Conservation (phyloP, 345 rosid genomes). For the Moringa oleifera region DNA sequence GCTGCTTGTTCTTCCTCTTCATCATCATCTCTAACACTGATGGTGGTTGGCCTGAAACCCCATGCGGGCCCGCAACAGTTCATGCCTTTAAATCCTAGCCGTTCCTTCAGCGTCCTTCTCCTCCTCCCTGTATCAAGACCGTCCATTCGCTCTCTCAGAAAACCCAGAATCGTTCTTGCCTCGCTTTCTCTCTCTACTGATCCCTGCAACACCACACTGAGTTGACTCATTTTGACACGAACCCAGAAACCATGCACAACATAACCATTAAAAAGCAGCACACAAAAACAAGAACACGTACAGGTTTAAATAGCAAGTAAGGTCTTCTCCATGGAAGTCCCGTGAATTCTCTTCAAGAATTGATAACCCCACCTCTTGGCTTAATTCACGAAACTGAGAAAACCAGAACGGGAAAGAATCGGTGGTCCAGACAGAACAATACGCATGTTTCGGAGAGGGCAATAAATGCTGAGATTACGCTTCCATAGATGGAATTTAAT, state of each 20-base stretch:
- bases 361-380: conserved; percentile 18
- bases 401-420: neutral
- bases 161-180: conserved; percentile 40
- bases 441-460: neutral
- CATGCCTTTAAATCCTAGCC: conserved; percentile 54
- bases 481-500: neutral
- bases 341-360: conserved; percentile 33
- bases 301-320: neutral
- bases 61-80: conserved; percentile 72
- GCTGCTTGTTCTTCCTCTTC: conserved; percentile 22
- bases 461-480: conserved; percentile 1
- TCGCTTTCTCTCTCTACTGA: conserved; percentile 21
- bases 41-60: conserved; percentile 39
- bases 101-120: conserved; percentile 50
- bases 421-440: neutral
- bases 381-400: conserved; percentile 1
- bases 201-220: conserved; percentile 40
- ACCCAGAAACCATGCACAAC: neutral
- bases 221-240: conserved; percentile 38
- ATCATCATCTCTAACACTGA: conserved; percentile 37
- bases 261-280: neutral
- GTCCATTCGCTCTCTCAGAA: conserved; percentile 56
- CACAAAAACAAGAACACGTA: neutral
- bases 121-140: conserved; percentile 33
- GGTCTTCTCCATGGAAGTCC: conserved; percentile 26